Conservation (phyloP, 768 basidiomycete genomes). For the Tylopilus vinaceipallidus region DNA sequence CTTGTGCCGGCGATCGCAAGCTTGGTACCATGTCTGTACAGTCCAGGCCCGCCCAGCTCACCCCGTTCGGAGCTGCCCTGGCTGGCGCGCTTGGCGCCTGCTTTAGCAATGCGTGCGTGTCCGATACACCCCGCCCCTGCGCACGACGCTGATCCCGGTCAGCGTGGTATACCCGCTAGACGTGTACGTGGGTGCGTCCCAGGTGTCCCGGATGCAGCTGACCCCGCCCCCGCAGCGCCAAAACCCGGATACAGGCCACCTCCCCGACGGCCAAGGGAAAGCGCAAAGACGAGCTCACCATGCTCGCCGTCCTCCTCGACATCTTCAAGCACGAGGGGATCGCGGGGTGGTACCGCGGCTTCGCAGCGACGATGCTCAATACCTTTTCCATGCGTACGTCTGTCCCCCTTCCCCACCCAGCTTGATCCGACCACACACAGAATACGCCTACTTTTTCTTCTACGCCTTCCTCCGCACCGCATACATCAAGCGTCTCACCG, state of each 20-base stretch:
- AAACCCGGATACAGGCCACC: constrained; percentile 91
- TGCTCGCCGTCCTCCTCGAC: constrained; percentile 62
- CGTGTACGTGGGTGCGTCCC: constrained; percentile 55
- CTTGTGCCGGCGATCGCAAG: no score
- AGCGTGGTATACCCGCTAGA: constrained; percentile 95
- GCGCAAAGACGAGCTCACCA: constrained; percentile 48
- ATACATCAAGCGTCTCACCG: constrained; percentile 70
- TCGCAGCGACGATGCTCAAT: constrained; percentile 95
- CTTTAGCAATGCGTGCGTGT: constrained; percentile 85
- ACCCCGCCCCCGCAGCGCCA: constrained; percentile 55
- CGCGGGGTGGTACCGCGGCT: constrained; percentile 83
- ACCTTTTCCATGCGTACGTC: constrained; percentile 90
- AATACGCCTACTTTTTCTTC: constrained; percentile 99
- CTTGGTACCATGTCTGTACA: constrained; percentile 35
- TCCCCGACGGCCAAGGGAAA: constrained; percentile 53
- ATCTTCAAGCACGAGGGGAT: constrained; percentile 83
- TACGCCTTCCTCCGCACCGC: constrained; percentile 87
- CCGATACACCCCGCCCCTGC: not conserved
- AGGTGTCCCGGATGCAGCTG: not conserved
- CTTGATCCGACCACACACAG: constrained; percentile 39
- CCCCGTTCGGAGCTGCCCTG: constrained; percentile 85
- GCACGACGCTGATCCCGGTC: constrained; percentile 4
- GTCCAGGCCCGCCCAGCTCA: constrained; percentile 55
- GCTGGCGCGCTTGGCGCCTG: constrained; percentile 93
- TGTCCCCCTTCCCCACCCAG: no score